A percentile compares a stretch with the other conserved stretches of the same genome.
Conservation (phyloP, 2,329 filamentous ascomycete genomes). For the Verruconis gallopava region DNA sequence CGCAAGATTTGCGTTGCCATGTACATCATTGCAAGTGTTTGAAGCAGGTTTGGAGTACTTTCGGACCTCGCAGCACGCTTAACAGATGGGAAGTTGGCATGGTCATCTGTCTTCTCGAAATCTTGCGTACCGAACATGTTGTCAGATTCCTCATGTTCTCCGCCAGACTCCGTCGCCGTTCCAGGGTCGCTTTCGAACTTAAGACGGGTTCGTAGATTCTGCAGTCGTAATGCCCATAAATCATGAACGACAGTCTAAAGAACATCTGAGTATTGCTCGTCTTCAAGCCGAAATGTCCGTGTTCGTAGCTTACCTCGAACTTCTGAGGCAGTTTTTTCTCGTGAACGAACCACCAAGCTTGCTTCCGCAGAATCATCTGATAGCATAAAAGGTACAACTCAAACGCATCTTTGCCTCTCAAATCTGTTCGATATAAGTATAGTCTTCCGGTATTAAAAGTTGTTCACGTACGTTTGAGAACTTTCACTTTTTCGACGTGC, state of each 20-base stretch:
- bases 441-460: background rate
- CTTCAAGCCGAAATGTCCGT: too few relatives aligned
- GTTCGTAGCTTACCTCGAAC: slow-evolving; percentile 46
- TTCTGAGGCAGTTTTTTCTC: slow-evolving; percentile 54
- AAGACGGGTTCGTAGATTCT: slow-evolving; percentile 42
- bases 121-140: too few relatives aligned
- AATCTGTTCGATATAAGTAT: slow-evolving; percentile 24
- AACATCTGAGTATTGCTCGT: too few relatives aligned
- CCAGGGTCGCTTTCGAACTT: background rate
- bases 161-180: slow-evolving; percentile 15
- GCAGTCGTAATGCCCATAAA: slow-evolving; percentile 68
- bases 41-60: slow-evolving; percentile 51
- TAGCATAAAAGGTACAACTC: slow-evolving; percentile 73
- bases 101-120: too few relatives aligned
- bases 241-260: slow-evolving; percentile 54
- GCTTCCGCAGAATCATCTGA: slow-evolving; percentile 73
- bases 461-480: slow-evolving; percentile 4
- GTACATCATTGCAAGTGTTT: slow-evolving; percentile 69
- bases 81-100: too few relatives aligned
- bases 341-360: slow-evolving; percentile 60
- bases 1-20: slow-evolving; percentile 62
- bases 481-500: slow-evolving; percentile 4
- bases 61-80: slow-evolving; percentile 34
- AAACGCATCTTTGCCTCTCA: slow-evolving; percentile 53
- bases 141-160: slow-evolving; percentile 23